Conservation (phyloP, 202 grass and related monocot species). For the Schoenoplectus tabernaemontani region DNA sequence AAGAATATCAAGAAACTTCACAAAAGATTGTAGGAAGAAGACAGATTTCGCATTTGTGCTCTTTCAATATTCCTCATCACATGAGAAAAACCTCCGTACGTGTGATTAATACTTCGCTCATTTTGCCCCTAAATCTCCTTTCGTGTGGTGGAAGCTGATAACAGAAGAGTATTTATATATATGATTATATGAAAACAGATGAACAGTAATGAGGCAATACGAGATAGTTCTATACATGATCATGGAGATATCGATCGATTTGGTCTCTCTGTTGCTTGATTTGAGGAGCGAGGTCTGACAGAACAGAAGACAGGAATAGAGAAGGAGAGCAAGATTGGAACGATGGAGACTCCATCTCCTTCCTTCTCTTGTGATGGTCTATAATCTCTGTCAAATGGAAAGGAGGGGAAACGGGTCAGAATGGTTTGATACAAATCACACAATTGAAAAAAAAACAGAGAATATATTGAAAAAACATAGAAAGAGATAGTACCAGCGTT, state of each 20-base stretch:
- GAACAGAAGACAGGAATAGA: slow-evolving; percentile 4
- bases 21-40: not conserved
- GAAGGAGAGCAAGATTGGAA: slow-evolving; percentile 21
- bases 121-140: not conserved
- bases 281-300: slow-evolving; percentile 18
- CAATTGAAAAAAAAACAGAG: not conserved
- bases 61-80: not conserved
- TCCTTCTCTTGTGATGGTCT: slow-evolving; percentile 22
- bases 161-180: not conserved
- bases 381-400: slow-evolving; percentile 1
- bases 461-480: not conserved
- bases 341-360: slow-evolving; percentile 18
- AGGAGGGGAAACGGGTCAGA: not conserved
- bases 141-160: not conserved
- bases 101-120: not conserved
- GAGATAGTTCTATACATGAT: slow-evolving; percentile 25
- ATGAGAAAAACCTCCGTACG: not conserved
- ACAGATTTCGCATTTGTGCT: not conserved
- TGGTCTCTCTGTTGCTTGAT: slow-evolving; percentile 35
- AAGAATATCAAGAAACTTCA: not conserved
- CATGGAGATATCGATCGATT: slow-evolving; percentile 29
- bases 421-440: not conserved
- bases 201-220: not conserved
- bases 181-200: not conserved
- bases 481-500: slow-evolving; percentile 8